Conservation (phyloP, 345 rosid genomes). For the Euphorbia lathyris region DNA sequence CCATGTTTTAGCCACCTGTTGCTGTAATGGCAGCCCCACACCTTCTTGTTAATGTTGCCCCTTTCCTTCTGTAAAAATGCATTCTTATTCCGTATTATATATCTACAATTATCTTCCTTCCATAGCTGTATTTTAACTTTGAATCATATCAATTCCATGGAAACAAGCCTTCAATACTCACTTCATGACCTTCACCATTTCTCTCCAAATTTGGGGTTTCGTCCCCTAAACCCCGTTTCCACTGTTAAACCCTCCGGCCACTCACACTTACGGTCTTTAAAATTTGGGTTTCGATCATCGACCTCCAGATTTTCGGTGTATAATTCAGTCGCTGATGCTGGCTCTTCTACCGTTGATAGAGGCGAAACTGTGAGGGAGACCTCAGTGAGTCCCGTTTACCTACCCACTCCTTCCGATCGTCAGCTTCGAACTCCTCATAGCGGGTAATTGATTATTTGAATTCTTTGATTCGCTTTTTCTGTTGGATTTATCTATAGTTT, state of each 20-base stretch:
- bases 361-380: constrained; percentile 5
- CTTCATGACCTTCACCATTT: constrained; percentile 14
- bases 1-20: too few species aligned
- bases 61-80: background rate
- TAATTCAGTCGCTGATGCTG: constrained; percentile 25
- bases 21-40: background rate
- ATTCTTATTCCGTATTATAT: background rate
- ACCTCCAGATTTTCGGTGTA: constrained; percentile 27
- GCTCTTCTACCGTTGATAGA: constrained; percentile 6
- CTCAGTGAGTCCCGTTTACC: constrained; percentile 51
- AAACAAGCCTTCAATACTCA: background rate
- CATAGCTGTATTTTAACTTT: background rate
- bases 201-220: constrained; percentile 19
- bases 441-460: constrained; percentile 44
- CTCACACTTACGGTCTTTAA: background rate
- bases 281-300: constrained; percentile 11
- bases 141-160: background rate
- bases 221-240: background rate
- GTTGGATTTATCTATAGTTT: background rate
- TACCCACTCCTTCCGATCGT: constrained; percentile 63
- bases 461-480: background rate
- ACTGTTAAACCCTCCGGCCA: constrained; percentile 18
- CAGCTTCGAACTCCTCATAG: constrained; percentile 90
- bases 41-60: background rate
- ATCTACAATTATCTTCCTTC: background rate